phyloP scores from a whole-genome alignment of 192 early-diverging fungal genomes.

The Coemansia sp. region DNA sequence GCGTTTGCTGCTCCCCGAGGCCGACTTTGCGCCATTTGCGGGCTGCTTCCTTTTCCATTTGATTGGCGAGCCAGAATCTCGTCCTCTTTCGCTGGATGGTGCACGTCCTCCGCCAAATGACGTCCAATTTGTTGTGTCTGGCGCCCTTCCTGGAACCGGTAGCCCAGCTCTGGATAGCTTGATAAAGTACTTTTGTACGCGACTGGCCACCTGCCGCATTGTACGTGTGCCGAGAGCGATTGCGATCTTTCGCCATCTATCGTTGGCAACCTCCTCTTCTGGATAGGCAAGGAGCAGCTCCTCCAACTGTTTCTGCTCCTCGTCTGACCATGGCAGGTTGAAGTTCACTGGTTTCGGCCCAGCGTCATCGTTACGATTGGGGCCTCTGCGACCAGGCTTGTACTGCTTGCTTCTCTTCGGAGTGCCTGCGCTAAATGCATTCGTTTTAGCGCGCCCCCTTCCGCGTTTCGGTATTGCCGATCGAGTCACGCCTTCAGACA shows the following conservation, averaged over 20 bases:
- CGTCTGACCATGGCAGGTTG: slow-evolving; percentile 71
- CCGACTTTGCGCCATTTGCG: slow-evolving; percentile 3
- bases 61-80: background rate
- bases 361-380: slow-evolving; percentile 20
- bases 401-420: background rate
- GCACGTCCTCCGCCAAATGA: slow-evolving; percentile 16
- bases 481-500: background rate
- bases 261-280: slow-evolving; percentile 68
- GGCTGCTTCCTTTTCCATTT: slow-evolving; percentile 34
- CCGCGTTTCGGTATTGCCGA: slow-evolving; percentile 4
- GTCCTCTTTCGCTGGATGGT: background rate
- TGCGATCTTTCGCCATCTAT: slow-evolving; percentile 72
- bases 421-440: background rate
- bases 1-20: slow-evolving; percentile 7
- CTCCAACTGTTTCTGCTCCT: slow-evolving; percentile 63
- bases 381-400: slow-evolving; percentile 11
- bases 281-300: slow-evolving; percentile 64
- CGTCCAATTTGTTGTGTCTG: slow-evolving; percentile 53
- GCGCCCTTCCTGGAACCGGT: slow-evolving; percentile 65
- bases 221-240: slow-evolving; percentile 67
- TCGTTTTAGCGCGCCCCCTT: slow-evolving; percentile 18
- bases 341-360: slow-evolving; percentile 56
- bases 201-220: slow-evolving; percentile 71
- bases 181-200: slow-evolving; percentile 80
- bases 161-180: slow-evolving; percentile 71